These are phyloP conservation scores for Trypanosoma cruzi DNA, from an alignment of 208 protist species.

Conservation along the genomic window DNA sequence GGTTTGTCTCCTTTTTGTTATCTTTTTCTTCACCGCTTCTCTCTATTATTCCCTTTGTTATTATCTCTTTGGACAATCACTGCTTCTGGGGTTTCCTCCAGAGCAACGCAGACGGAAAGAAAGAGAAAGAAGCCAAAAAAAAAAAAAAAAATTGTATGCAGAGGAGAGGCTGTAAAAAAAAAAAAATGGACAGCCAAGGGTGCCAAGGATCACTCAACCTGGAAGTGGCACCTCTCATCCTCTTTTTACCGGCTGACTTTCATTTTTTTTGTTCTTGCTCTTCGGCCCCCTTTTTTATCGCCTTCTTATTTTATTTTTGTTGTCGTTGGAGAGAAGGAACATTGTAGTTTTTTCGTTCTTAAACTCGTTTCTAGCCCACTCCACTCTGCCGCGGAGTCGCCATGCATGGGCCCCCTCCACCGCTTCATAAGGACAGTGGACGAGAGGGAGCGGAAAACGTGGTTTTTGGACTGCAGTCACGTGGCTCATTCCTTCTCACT, in stretches of 20 bases:
- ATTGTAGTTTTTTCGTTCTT: no score
- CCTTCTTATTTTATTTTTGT: no score
- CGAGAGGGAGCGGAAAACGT: background rate
- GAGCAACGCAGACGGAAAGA: no score
- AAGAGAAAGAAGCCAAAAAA: background rate
- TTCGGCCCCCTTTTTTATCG: no score
- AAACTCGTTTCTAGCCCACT: no score
- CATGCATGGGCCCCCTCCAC: background rate
- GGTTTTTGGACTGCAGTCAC: background rate
- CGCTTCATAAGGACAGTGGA: background rate
- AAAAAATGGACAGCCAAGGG: no score
- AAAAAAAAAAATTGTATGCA: background rate
- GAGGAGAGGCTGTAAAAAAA: background rate
- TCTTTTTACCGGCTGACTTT: no score
- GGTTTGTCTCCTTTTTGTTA: background rate
- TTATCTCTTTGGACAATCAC: background rate
- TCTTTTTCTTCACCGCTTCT: background rate
- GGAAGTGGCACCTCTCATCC: background rate
- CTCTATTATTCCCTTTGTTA: background rate
- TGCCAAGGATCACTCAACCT: no score
- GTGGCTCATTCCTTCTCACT: conserved; percentile 45
- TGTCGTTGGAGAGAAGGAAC: no score
- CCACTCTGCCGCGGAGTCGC: no score
- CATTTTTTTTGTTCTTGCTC: no score
- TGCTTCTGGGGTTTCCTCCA: no score